Conservation (phyloP, 805 yeast species). For the Millerozyma miso region DNA sequence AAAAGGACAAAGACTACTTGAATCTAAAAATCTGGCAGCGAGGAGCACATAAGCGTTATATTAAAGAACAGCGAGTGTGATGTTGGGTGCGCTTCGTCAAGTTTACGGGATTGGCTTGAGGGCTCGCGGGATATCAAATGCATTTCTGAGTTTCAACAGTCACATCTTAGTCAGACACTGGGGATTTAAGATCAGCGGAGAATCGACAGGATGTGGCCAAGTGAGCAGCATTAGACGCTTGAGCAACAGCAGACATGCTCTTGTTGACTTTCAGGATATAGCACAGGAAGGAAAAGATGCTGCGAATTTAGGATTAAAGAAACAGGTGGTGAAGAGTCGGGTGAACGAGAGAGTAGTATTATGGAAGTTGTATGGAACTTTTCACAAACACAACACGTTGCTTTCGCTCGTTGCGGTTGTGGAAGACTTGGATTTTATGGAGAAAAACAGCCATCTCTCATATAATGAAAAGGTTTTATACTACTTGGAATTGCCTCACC, state of each 20-base stretch:
- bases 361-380: constrained; percentile 71
- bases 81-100: neutral
- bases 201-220: neutral
- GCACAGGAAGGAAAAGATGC: neutral
- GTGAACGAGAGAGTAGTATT: constrained; percentile 42
- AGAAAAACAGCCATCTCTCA: constrained; percentile 51
- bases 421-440: constrained; percentile 57
- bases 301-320: constrained; percentile 3
- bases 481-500: constrained; percentile 76
- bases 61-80: neutral
- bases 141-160: neutral
- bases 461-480: constrained; percentile 72
- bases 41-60: neutral
- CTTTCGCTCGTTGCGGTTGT: constrained; percentile 69
- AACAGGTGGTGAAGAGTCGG: constrained; percentile 6
- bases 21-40: neutral
- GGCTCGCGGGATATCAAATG: neutral
- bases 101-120: neutral
- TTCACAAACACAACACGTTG: constrained; percentile 79
- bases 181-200: neutral
- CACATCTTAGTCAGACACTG: neutral
- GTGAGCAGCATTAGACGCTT: neutral
- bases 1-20: neutral
- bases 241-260: neutral
- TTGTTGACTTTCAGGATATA: neutral